These are phyloP conservation scores for Phytophthora colocasiae DNA, from an alignment of 352 stramenopile species.

Conservation along the genomic window DNA sequence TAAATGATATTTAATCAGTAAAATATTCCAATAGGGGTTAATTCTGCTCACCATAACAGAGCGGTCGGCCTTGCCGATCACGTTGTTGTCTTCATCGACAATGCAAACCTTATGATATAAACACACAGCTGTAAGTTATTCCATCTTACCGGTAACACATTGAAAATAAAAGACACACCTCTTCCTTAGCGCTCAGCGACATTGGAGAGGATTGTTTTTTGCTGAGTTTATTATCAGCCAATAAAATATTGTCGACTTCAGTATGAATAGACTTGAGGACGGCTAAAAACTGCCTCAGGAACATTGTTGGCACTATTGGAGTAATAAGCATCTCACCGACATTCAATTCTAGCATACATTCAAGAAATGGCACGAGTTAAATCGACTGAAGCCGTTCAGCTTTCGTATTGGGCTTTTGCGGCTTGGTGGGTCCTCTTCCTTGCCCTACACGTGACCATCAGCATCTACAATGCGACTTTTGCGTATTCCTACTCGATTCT, in stretches of 20 bases:
- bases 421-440: conserved; percentile 23
- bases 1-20: not conserved
- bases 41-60: conserved; percentile 70
- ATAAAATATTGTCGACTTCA: too few relatives aligned
- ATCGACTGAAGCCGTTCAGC: not conserved
- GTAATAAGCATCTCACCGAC: not conserved
- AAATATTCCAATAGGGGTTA: not conserved
- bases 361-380: conserved; percentile 3
- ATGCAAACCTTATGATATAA: conserved; percentile 70
- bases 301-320: too few relatives aligned
- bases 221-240: too few relatives aligned
- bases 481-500: conserved; percentile 26
- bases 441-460: conserved; percentile 1
- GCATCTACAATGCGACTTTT: conserved; percentile 15
- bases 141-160: not conserved
- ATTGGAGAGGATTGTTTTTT: conserved; percentile 29
- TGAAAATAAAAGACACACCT: conserved; percentile 37
- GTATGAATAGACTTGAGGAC: too few relatives aligned
- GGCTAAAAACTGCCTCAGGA: too few relatives aligned
- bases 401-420: conserved; percentile 7
- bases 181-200: conserved; percentile 63
- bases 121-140: too few relatives aligned
- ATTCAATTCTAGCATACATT: too few relatives aligned
- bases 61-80: conserved; percentile 83
- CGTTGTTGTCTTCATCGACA: conserved; percentile 82